phyloP scores from a whole-genome alignment of 495 filamentous ascomycete species.

The Penicillium maclennaniae region DNA sequence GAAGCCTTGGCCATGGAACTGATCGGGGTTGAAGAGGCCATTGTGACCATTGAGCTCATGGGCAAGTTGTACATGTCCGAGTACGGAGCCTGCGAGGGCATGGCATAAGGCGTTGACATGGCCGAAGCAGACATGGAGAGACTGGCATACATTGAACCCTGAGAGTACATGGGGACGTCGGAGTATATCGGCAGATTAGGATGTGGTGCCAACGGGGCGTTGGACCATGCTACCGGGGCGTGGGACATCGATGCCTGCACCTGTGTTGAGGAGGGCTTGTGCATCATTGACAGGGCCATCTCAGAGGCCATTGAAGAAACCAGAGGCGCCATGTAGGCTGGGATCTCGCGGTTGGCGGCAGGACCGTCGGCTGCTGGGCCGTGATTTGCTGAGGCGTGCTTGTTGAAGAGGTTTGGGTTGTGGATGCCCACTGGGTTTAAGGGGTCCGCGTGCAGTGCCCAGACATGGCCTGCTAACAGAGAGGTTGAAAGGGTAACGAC shows the following conservation, averaged over 20 bases:
- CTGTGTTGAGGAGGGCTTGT: not conserved
- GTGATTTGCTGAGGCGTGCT: not conserved
- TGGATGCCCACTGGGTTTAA: not conserved
- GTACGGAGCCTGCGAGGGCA: not conserved
- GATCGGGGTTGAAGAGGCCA: not conserved
- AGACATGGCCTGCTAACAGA: constrained; percentile 5
- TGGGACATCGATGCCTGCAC: not conserved
- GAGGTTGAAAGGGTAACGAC: constrained; percentile 11
- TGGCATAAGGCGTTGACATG: not conserved
- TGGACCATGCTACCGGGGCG: not conserved
- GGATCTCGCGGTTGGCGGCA: not conserved
- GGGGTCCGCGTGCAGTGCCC: not conserved
- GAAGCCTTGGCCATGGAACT: not conserved
- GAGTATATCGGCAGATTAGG: not conserved
- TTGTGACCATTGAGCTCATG: not conserved
- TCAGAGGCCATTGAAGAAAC: not conserved
- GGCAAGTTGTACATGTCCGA: not conserved
- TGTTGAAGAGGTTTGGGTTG: not conserved
- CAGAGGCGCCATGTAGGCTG: not conserved
- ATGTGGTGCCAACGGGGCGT: not conserved
- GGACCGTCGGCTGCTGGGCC: not conserved
- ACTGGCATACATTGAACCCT: not conserved
- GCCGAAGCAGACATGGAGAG: not conserved
- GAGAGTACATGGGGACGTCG: not conserved
- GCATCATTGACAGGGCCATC: not conserved